phyloP scores from a whole-genome alignment of 495 filamentous ascomycete species.

The Lophium mytilinum region DNA sequence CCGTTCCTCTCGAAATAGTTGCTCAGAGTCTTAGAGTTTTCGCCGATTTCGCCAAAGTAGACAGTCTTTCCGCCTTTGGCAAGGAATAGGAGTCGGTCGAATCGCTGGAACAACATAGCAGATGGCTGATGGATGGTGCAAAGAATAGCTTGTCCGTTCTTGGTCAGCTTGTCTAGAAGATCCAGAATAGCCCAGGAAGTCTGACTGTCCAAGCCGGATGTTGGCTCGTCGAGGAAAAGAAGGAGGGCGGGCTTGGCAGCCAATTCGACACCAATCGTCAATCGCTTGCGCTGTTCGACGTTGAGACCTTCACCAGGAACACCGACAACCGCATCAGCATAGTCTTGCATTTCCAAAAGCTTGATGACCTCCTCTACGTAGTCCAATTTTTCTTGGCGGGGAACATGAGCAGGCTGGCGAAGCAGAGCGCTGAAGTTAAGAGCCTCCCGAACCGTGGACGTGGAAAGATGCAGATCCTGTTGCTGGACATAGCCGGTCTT shows the following conservation, averaged over 20 bases:
- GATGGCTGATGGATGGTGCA: conserved; percentile 94
- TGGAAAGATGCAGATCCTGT: conserved; percentile 84
- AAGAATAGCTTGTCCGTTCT: conserved; percentile 77
- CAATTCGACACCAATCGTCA: conserved; percentile 88
- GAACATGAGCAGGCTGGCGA: conserved; percentile 65
- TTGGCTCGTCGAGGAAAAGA: conserved; percentile 87
- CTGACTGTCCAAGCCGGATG: conserved; percentile 76
- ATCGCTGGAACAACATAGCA: conserved; percentile 82
- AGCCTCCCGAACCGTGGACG: conserved; percentile 79
- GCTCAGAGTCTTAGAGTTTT: conserved; percentile 63
- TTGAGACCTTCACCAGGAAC: conserved; percentile 84
- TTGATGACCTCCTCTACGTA: conserved; percentile 91
- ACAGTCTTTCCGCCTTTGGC: conserved; percentile 74
- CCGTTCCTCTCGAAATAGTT: conserved; percentile 79
- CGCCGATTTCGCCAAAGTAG: conserved; percentile 85
- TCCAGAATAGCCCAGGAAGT: conserved; percentile 78
- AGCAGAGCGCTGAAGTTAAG: conserved; percentile 76
- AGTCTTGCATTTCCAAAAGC: conserved; percentile 80
- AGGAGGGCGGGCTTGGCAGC: conserved; percentile 84
- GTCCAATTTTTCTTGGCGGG: conserved; percentile 65
- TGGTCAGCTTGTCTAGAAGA: conserved; percentile 71
- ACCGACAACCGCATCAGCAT: conserved; percentile 81
- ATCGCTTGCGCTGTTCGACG: conserved; percentile 81
- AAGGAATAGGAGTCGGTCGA: conserved; percentile 81
- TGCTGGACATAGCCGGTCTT: conserved; percentile 96